A percentile compares a stretch with the other conserved stretches of the same genome.
phyloP scores from a whole-genome alignment of 148 eudicot genomes.

The Persicaria tinctoria region DNA sequence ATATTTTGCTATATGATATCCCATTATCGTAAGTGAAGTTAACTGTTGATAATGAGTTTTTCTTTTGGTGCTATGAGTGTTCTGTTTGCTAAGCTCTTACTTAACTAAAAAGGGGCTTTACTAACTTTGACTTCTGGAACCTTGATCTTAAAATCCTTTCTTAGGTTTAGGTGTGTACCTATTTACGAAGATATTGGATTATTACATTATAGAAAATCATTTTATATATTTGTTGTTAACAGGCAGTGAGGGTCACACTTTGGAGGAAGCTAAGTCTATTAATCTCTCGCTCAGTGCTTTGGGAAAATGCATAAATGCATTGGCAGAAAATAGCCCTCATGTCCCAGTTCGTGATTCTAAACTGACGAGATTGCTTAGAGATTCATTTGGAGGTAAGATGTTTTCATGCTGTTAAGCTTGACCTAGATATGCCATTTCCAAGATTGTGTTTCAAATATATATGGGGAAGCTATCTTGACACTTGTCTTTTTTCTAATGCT shows the following conservation, averaged over 20 bases:
- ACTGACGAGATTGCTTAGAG: slow-evolving; percentile 92
- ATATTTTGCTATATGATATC: neutral
- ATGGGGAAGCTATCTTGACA: neutral
- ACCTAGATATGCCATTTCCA: neutral
- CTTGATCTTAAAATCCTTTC: neutral
- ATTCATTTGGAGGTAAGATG: slow-evolving; percentile 96
- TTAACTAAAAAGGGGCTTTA: neutral
- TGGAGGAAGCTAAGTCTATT: slow-evolving; percentile 97
- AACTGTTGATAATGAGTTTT: neutral
- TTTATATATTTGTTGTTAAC: slow-evolving; percentile 17
- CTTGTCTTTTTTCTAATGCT: neutral
- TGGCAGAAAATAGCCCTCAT: slow-evolving; percentile 98
- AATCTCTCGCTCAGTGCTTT: slow-evolving; percentile 96
- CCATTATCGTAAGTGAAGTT: neutral
- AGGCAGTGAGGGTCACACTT: slow-evolving; percentile 98
- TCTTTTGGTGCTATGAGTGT: neutral
- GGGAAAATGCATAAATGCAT: slow-evolving; percentile 99
- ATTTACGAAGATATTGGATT: neutral
- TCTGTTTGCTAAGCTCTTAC: neutral
- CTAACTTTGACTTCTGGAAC: neutral
- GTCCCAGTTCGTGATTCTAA: slow-evolving; percentile 99
- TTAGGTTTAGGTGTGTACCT: neutral
- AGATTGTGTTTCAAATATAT: neutral
- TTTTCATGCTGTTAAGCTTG: neutral
- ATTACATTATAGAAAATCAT: neutral